Conservation (phyloP, 306 rosid species). For the Oemleria cerasiformis region DNA sequence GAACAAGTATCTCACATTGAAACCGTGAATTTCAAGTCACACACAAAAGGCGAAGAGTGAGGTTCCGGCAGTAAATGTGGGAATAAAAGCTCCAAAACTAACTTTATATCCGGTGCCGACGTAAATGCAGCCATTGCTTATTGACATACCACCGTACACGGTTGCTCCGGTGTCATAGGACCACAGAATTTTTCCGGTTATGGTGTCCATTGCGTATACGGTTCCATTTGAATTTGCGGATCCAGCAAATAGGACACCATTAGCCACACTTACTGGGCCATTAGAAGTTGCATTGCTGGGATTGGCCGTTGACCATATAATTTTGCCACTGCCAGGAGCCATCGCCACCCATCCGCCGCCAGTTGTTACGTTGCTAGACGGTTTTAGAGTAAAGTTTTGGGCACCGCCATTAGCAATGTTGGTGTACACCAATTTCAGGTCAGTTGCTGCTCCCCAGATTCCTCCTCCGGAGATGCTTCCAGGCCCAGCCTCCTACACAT, state of each 20-base stretch:
- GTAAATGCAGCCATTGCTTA: slow-evolving; percentile 53
- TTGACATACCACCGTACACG: slow-evolving; percentile 57
- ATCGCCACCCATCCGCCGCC: slow-evolving; percentile 58
- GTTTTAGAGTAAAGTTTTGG: slow-evolving; percentile 40
- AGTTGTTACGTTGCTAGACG: slow-evolving; percentile 35
- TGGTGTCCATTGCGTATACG: slow-evolving; percentile 35
- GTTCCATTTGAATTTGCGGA: slow-evolving; percentile 36
- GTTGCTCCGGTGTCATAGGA: slow-evolving; percentile 31
- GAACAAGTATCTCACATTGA: no score
- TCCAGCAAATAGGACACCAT: slow-evolving; percentile 46
- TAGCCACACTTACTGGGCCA: slow-evolving; percentile 56
- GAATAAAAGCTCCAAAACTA: no score
- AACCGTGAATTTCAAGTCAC: not conserved
- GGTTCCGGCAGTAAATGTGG: not conserved
- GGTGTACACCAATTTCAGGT: slow-evolving; percentile 47
- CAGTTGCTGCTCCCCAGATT: slow-evolving; percentile 57
- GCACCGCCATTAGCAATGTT: slow-evolving; percentile 35
- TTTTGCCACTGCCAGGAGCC: slow-evolving; percentile 38
- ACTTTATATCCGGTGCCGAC: slow-evolving; percentile 25
- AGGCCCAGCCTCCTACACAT: slow-evolving; percentile 51
- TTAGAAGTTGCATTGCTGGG: slow-evolving; percentile 24
- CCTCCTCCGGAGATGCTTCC: slow-evolving; percentile 45
- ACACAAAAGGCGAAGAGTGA: slow-evolving; percentile 15
- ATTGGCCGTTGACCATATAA: slow-evolving; percentile 45
- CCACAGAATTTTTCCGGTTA: slow-evolving; percentile 44